phyloP scores from a whole-genome alignment of 208 protist genomes.

The Herpetomonas tarakana region DNA sequence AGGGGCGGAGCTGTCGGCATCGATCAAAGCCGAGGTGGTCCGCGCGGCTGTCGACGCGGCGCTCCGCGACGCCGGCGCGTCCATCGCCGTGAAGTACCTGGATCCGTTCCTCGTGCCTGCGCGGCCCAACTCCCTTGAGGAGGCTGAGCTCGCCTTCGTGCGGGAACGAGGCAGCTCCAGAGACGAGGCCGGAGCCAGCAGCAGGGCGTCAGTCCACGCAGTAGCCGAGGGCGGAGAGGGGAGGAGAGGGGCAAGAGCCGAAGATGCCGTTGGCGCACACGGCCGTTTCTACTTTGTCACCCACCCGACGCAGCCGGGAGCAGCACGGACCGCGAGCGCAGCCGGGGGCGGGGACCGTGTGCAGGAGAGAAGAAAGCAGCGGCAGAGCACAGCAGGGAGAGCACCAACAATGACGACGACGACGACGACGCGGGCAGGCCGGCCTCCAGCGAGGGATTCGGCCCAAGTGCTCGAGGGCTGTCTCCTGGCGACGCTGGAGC shows the following conservation, averaged over 20 bases:
- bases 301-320: no score
- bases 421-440: no score
- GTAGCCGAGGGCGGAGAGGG: no score
- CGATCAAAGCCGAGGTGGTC: conserved; percentile 31
- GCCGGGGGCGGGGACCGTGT: background rate
- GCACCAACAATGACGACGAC: no score
- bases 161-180: background rate
- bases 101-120: conserved; percentile 39
- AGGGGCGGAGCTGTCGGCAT: conserved; percentile 18
- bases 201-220: no score
- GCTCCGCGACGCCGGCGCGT: background rate
- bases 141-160: conserved; percentile 43
- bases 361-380: no score
- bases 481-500: conserved; percentile 69
- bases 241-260: no score
- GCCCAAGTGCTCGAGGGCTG: conserved; percentile 16
- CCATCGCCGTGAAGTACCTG: conserved; percentile 23
- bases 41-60: background rate
- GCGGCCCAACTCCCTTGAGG: conserved; percentile 35
- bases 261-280: background rate
- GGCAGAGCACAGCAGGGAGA: no score
- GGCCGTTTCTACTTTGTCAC: conserved; percentile 17
- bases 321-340: background rate
- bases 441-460: background rate
- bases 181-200: no score